These are phyloP conservation scores for Incumbomyces lentus DNA, from an alignment of 2,329 filamentous ascomycete species.

Conservation along the genomic window DNA sequence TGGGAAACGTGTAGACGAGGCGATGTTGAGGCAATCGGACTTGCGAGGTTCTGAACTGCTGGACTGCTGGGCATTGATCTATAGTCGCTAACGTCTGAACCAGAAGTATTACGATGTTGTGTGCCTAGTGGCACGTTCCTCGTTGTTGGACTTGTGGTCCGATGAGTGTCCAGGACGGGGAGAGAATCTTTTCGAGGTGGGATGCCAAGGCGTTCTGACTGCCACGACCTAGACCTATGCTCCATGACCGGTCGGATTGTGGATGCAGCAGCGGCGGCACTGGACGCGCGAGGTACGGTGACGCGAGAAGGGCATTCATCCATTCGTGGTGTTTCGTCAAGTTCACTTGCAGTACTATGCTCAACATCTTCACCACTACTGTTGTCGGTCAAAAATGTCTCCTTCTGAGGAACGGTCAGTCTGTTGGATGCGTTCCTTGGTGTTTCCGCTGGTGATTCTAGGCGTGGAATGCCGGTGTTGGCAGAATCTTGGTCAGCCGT, in stretches of 20 bases:
- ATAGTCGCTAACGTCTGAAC: slow-evolving; percentile 34
- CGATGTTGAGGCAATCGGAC: slow-evolving; percentile 1
- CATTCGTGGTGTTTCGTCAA: neutral
- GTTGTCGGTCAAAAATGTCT: slow-evolving; percentile 26
- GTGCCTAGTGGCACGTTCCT: neutral
- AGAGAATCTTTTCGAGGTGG: neutral
- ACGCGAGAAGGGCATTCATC: neutral
- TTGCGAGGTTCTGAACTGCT: slow-evolving; percentile 25
- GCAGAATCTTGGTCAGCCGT: slow-evolving; percentile 11
- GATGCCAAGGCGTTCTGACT: slow-evolving; percentile 1
- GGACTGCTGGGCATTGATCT: slow-evolving; percentile 36
- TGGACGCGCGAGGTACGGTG: neutral
- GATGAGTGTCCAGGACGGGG: neutral
- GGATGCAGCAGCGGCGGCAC: neutral
- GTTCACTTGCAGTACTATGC: neutral
- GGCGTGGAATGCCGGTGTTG: slow-evolving; percentile 5
- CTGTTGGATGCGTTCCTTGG: neutral
- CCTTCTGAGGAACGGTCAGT: slow-evolving; percentile 16
- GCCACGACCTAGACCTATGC: slow-evolving; percentile 6
- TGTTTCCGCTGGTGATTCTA: neutral
- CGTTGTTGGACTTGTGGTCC: neutral
- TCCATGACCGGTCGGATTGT: slow-evolving; percentile 4
- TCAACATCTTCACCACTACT: slow-evolving; percentile 26
- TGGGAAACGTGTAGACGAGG: slow-evolving; percentile 7
- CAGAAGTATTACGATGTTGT: slow-evolving; percentile 1